phyloP scores from a whole-genome alignment of 2,329 filamentous ascomycete species.

The Alternaria hordeiaustralica region DNA sequence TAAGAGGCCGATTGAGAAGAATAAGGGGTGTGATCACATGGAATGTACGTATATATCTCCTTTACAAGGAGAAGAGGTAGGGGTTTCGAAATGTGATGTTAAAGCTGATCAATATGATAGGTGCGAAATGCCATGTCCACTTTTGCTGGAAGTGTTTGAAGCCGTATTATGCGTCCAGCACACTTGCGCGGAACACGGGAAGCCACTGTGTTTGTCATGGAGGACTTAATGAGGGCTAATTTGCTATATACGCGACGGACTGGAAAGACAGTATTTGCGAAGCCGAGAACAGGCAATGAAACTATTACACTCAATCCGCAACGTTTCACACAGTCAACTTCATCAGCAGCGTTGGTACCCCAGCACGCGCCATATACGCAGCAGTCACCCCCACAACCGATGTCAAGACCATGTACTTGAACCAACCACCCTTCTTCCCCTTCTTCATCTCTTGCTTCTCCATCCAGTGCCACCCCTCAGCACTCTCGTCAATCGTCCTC shows the following conservation, averaged over 20 bases:
- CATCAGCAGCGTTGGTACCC: background rate
- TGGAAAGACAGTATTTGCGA: background rate
- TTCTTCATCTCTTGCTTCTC: background rate
- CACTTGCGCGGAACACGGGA: background rate
- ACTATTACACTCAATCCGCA: background rate
- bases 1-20: constrained; percentile 50
- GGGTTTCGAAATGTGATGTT: background rate
- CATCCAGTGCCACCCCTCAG: constrained; percentile 12
- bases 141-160: constrained; percentile 52
- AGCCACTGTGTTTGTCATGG: background rate
- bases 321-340: background rate
- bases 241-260: background rate
- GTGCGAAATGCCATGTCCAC: constrained; percentile 46
- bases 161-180: constrained; percentile 21
- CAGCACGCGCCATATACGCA: background rate
- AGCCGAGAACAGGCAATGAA: background rate
- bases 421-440: background rate
- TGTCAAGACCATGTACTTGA: background rate
- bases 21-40: constrained; percentile 52
- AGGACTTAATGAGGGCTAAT: background rate
- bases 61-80: background rate
- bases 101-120: constrained; percentile 11
- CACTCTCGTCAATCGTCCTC: constrained; percentile 20
- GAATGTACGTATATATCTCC: constrained; percentile 32
- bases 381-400: background rate